Conservation (phyloP, 2,329 filamentous ascomycete genomes). For the Curvularia sp. region DNA sequence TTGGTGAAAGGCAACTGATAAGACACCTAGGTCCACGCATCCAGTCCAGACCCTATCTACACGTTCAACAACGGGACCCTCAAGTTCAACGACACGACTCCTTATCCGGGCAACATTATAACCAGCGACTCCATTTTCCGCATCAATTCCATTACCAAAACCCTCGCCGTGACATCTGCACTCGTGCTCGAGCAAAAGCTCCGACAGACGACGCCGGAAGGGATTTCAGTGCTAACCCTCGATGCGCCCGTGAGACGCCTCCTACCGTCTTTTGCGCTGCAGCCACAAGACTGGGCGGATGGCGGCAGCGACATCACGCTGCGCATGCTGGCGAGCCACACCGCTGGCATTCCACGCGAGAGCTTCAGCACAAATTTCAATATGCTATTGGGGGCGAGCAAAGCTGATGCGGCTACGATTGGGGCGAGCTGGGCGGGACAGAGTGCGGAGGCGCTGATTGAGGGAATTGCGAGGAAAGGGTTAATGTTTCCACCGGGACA, state of each 20-base stretch:
- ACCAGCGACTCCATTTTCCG: slow-evolving; percentile 43
- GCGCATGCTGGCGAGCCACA: slow-evolving; percentile 44
- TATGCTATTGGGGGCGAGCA: slow-evolving; percentile 32
- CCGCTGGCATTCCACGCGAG: slow-evolving; percentile 37
- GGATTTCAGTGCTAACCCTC: slow-evolving; percentile 21
- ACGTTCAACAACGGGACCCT: slow-evolving; percentile 39
- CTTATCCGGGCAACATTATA: slow-evolving; percentile 17
- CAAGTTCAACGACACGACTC: slow-evolving; percentile 41
- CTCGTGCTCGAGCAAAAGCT: slow-evolving; percentile 29
- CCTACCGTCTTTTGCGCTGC: slow-evolving; percentile 34
- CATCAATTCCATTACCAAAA: slow-evolving; percentile 41
- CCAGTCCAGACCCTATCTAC: slow-evolving; percentile 24
- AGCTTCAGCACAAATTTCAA: slow-evolving; percentile 43
- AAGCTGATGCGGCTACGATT: slow-evolving; percentile 34
- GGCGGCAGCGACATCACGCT: slow-evolving; percentile 44
- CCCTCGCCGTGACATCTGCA: slow-evolving; percentile 35
- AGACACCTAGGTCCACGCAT: slow-evolving; percentile 37
- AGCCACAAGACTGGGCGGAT: slow-evolving; percentile 36
- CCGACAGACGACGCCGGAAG: not conserved
- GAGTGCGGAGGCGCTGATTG: slow-evolving; percentile 29
- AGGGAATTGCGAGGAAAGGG: slow-evolving; percentile 23
- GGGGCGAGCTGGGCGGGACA: slow-evolving; percentile 36
- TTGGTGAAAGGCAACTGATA: not conserved
- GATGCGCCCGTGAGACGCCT: slow-evolving; percentile 33
- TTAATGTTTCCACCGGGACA: slow-evolving; percentile 44